Percentiles rank a stretch among this genome's conserved stretches.
phyloP scores from a whole-genome alignment of 192 early-diverging fungal species.

The Phlyctochytrium arcticum region DNA sequence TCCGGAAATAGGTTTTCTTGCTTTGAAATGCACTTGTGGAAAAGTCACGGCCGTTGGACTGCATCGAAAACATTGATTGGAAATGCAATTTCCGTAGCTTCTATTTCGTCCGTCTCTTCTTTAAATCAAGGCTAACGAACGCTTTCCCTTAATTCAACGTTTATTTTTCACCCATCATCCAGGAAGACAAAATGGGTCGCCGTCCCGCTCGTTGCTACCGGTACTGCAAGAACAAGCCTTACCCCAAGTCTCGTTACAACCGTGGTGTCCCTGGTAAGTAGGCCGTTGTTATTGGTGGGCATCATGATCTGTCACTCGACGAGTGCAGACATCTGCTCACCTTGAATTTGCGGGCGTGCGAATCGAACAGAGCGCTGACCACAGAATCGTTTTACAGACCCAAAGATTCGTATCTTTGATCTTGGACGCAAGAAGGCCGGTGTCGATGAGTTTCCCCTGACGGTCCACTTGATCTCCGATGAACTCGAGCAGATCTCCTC shows the following conservation, averaged over 20 bases:
- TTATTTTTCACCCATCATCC: too few species aligned
- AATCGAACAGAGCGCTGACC: neutral
- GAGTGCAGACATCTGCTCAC: neutral
- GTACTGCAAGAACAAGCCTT: conserved; percentile 99
- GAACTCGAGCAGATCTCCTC: conserved; percentile 98
- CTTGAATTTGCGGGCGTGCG: neutral
- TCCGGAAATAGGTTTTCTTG: too few species aligned
- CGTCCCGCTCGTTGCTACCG: conserved; percentile 97
- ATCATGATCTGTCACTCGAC: neutral
- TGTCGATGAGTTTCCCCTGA: conserved; percentile 97
- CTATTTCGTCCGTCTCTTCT: too few species aligned
- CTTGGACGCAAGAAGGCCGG: conserved; percentile 94
- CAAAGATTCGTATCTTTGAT: conserved; percentile 97
- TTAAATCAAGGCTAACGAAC: too few species aligned
- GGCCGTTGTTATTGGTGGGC: neutral
- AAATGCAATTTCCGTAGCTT: too few species aligned
- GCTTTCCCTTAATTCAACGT: too few species aligned
- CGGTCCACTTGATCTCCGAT: conserved; percentile 93
- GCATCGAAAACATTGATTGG: too few species aligned
- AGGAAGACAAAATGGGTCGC: conserved; percentile 76
- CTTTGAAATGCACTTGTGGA: too few species aligned
- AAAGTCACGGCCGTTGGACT: too few species aligned
- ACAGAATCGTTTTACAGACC: conserved; percentile 49
- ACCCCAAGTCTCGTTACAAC: conserved; percentile 97
- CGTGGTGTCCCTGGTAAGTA: conserved; percentile 90